Evolutionary conservation across 1,284 basidiomycete species (phyloP), one percentile per base, ranked within the genome.

Genomic region (Ceratobasidium sp.): DNA sequence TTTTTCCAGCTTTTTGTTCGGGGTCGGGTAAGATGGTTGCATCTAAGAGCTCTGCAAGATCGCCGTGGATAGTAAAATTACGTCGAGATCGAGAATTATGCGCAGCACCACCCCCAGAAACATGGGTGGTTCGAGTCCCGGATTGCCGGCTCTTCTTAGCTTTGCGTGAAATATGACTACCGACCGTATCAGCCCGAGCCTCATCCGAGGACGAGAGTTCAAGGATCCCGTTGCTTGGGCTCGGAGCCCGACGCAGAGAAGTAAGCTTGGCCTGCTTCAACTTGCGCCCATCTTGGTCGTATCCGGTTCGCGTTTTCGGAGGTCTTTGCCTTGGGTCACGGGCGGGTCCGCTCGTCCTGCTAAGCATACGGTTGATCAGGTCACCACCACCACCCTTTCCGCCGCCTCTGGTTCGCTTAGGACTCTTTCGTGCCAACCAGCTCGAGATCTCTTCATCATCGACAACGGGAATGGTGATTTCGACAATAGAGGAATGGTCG

Each of bases 261-360:
- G 68, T 72, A 27, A 72, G 68, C 34, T 72, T 72, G 24, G 56
- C 68, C 34, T 72, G 68, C 43, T 72, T 72, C 39, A 72, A 19
- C 31, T 49, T 72, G 8, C 24, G 43, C 22, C 68, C 68, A 61
- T 72, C 68, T 22, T 29, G 54, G 13, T 72, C 51, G 29, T 72
- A 72, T 4, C 68, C 68, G 6, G 68, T 37, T 46, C 68, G 68
- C 16, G 27, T 19, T 46, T 61, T 61, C 9, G 41, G 58, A 53
- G 56, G 56, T 24, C 11, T 49, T 37, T 43, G 68, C 29, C 48
- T 31, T 3, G 54, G 8, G 29, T 51, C 34, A 1, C 46, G 56
- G 22, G 68, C 8, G 13, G 58, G n/a, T 6, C 46, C 68, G 8
- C 54, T 39, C 24, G 68, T 72, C 34, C 68, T 72, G 14, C 41